Conservation (phyloP, 495 filamentous ascomycete genomes). For the Penicillium roqueforti region DNA sequence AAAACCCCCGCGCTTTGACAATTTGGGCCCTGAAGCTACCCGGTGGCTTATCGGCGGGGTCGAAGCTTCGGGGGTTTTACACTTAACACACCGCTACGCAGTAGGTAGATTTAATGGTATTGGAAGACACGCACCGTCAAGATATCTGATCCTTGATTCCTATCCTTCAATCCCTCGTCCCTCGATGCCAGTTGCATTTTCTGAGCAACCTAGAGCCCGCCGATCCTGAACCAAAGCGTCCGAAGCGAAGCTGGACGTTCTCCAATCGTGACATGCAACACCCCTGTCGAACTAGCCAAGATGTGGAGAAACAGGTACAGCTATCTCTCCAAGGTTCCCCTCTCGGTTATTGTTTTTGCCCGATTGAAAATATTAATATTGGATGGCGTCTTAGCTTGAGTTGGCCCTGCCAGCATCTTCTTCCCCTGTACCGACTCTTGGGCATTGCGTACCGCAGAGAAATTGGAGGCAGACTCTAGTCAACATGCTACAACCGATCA, state of each 20-base stretch:
- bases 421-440: background rate
- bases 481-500: slow-evolving; percentile 18
- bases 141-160: background rate
- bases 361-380: background rate
- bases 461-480: background rate
- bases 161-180: background rate
- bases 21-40: too few species aligned
- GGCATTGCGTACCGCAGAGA: background rate
- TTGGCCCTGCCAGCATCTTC: background rate
- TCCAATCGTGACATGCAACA: slow-evolving; percentile 1
- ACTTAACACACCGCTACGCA: too few species aligned
- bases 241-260: background rate
- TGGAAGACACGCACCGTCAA: too few species aligned
- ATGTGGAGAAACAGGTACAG: slow-evolving; percentile 39
- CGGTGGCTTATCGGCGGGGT: background rate
- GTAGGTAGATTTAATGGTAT: too few species aligned
- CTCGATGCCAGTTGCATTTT: background rate
- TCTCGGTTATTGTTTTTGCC: background rate
- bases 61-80: background rate
- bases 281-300: slow-evolving; percentile 13
- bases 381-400: slow-evolving; percentile 2
- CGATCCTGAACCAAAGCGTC: slow-evolving; percentile 1
- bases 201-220: background rate
- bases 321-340: slow-evolving; percentile 3
- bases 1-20: too few species aligned